Evolutionary conservation across 2,329 filamentous ascomycete species (phyloP).

Genomic region (Macrophomina tecta): DNA sequence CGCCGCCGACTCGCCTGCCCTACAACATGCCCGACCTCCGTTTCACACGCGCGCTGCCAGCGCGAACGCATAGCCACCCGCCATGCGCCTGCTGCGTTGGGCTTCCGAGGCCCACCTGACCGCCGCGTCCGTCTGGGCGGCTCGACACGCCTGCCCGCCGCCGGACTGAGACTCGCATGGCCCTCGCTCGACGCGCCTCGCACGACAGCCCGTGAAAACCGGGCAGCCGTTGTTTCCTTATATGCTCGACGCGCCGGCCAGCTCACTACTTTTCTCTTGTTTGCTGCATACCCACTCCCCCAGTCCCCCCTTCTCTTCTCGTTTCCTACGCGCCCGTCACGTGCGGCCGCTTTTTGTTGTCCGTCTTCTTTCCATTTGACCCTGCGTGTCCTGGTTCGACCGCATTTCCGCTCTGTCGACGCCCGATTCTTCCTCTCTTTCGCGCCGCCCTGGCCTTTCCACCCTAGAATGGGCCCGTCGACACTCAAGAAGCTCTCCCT

Average conservation of each 20-base stretch:
- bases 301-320: slow-evolving; percentile 23
- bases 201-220: slow-evolving; percentile 3
- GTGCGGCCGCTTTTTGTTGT: slow-evolving; percentile 1
- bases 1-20: slow-evolving; percentile 2
- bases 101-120: slow-evolving; percentile 18
- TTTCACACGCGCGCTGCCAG: slow-evolving; percentile 26
- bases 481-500: slow-evolving; percentile 43
- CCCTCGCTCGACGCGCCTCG: slow-evolving; percentile 5
- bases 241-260: slow-evolving; percentile 20
- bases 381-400: background rate
- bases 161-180: slow-evolving; percentile 22
- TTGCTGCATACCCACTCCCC: slow-evolving; percentile 15
- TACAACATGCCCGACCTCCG: slow-evolving; percentile 15
- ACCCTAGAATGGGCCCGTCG: slow-evolving; percentile 38
- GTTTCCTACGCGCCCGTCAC: slow-evolving; percentile 18
- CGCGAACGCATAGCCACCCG: slow-evolving; percentile 25
- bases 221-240: slow-evolving; percentile 14
- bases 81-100: slow-evolving; percentile 16
- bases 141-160: slow-evolving; percentile 13
- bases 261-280: slow-evolving; percentile 13
- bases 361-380: slow-evolving; percentile 26
- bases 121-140: slow-evolving; percentile 11
- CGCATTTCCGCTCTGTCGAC: slow-evolving; percentile 2
- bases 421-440: background rate
- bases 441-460: slow-evolving; percentile 15